Base-by-base conservation (phyloP, 306 rosid species). In the Vicia faba region DNA sequence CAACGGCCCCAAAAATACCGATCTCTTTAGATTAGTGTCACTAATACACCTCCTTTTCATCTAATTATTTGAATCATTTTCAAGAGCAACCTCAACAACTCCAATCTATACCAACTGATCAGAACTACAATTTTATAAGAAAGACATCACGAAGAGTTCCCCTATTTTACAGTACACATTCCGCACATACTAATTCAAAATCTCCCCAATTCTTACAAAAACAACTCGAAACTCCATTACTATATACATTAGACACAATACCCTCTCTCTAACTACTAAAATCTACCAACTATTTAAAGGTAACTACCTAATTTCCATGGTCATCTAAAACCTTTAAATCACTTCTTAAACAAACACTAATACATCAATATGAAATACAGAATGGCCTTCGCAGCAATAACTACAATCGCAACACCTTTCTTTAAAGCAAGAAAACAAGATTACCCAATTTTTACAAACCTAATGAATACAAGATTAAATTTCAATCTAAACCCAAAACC, bases 371-470 rank as follows among this genome's bases (percentile, higher is more conserved):
- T 4, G 10, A 14, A 19, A 9, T 20, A 19, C 6, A 50, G 6
- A 19, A 50, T 4, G 20, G 26, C 43, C 16, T 73, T 43, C 57
- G 26, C 16, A 14, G 28, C 28, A 38, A 20, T 16, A 26, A 20
- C 14, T 36, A 36, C 23, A 36, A 40, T 16, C 1, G 60, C 10
- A 14, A 18, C 8, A 57, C 35, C 33, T 19, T 46, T 38, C 25
- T 15, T 49, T 50, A 31, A 66, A 51, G 55, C 36, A 66, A 19
- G 61, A 59, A 66, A 14, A 48, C 72, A 45, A 56, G 53, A 41
- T 23, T 29, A 29, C 33, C 33, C 54, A 46, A 67, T 12, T 15
- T 15, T 23, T 12, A 75, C 15, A 35, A 67, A 58, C 40, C 36
- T 38, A 28, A 26, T 46, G 48, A 38, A 59, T 58, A 10, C 26